Conservation (phyloP, 2,329 filamentous ascomycete species). For the Verticillium isaacii region DNA sequence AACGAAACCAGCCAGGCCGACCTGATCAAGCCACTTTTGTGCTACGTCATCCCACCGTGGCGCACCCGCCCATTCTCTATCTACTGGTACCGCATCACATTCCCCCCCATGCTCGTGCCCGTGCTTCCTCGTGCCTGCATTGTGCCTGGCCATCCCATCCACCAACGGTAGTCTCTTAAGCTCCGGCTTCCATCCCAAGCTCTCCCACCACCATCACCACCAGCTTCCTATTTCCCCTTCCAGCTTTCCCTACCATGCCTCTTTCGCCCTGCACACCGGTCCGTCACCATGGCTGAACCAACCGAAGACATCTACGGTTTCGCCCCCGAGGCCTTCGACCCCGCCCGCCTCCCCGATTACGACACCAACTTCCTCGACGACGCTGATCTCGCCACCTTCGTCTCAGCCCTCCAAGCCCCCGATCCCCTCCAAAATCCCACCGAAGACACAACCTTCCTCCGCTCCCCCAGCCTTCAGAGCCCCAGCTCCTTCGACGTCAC, state of each 20-base stretch:
- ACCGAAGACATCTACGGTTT: conserved; percentile 46
- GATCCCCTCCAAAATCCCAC: conserved; percentile 63
- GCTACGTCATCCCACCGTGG: neutral
- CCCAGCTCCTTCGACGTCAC: conserved; percentile 35
- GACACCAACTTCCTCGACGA: conserved; percentile 71
- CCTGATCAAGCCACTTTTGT: neutral
- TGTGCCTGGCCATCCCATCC: neutral
- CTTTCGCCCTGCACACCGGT: conserved; percentile 2
- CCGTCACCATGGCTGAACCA: conserved; percentile 14
- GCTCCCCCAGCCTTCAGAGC: conserved; percentile 34
- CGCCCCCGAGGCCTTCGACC: conserved; percentile 61
- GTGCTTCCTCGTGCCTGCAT: neutral
- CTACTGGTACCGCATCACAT: no score
- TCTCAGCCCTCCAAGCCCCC: conserved; percentile 74
- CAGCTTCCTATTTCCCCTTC: neutral
- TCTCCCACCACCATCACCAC: neutral
- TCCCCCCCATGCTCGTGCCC: neutral
- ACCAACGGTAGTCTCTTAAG: neutral
- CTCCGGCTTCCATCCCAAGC: neutral
- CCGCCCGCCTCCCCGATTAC: conserved; percentile 68
- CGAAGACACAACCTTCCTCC: conserved; percentile 41
- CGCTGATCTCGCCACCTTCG: conserved; percentile 73
- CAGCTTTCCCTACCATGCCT: neutral
- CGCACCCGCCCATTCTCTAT: neutral
- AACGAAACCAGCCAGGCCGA: neutral